Evolutionary conservation across 2,329 filamentous ascomycete genomes (phyloP).

Genomic region (Claviceps monticola): DNA sequence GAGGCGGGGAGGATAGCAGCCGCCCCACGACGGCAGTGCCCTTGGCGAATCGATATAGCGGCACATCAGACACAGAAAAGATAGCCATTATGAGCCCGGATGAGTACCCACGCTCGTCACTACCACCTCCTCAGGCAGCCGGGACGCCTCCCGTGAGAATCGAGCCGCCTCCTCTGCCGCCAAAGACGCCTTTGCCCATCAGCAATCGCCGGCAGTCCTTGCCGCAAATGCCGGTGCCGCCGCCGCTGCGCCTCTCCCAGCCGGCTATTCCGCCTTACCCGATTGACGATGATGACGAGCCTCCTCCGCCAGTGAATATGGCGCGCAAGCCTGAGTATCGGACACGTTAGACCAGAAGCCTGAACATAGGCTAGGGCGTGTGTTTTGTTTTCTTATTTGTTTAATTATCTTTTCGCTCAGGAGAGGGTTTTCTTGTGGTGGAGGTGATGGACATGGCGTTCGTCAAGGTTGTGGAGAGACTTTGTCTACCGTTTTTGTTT

Average conservation of each 20-base stretch:
- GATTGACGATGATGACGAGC: conserved; percentile 53
- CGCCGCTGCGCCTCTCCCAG: conserved; percentile 17
- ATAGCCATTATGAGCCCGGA: conserved; percentile 50
- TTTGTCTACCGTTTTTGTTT: background rate
- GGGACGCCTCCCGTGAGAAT: conserved; percentile 23
- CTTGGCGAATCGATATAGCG: conserved; percentile 44
- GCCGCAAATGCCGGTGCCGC: conserved; percentile 15
- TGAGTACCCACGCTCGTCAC: conserved; percentile 33
- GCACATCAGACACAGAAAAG: conserved; percentile 49
- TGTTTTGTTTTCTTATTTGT: background rate
- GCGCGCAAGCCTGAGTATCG: conserved; percentile 68
- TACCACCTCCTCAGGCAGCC: conserved; percentile 18
- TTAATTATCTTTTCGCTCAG: too few relatives aligned
- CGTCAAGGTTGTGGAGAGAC: background rate
- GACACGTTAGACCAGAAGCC: conserved; percentile 7
- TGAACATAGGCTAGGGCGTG: background rate
- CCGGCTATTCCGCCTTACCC: conserved; percentile 57
- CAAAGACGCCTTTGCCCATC: conserved; percentile 56
- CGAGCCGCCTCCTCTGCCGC: conserved; percentile 58
- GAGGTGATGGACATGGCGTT: background rate
- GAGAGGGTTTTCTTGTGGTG: background rate
- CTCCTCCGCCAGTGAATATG: conserved; percentile 75
- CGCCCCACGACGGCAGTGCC: conserved; percentile 42
- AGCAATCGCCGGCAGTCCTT: conserved; percentile 12
- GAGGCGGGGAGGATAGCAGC: conserved; percentile 23